A percentile compares a stretch with the other conserved stretches of the same genome.
Evolutionary conservation across 768 basidiomycete genomes (phyloP).

Genomic region (Trametes sanguinea): DNA sequence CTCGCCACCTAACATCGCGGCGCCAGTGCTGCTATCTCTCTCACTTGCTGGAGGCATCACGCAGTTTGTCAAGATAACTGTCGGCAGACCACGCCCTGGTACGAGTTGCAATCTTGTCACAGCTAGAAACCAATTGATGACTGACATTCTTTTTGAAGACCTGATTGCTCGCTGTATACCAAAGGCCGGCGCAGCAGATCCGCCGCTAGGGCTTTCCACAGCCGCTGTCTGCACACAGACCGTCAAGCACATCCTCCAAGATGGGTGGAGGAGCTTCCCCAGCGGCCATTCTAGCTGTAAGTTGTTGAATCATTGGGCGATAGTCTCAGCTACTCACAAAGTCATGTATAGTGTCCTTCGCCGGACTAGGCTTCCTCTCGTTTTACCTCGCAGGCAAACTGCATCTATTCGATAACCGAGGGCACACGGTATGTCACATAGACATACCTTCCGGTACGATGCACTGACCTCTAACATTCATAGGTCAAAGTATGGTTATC

Average conservation of each 20-base stretch:
- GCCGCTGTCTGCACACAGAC: constrained; percentile 79
- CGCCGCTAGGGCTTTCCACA: constrained; percentile 71
- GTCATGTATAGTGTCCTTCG: constrained; percentile 72
- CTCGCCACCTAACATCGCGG: not conserved
- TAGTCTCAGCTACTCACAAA: no score
- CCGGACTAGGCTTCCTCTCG: constrained; percentile 86
- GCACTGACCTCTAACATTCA: not conserved
- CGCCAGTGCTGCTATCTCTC: constrained; percentile 68
- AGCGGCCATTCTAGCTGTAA: constrained; percentile 88
- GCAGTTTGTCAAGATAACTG: constrained; percentile 82
- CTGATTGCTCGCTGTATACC: constrained; percentile 75
- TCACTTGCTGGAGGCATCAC: constrained; percentile 80
- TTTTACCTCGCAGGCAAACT: constrained; percentile 92
- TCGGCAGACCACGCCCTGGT: constrained; percentile 91
- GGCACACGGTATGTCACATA: constrained; percentile 56
- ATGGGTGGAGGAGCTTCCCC: constrained; percentile 92
- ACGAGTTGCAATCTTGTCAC: constrained; percentile 8
- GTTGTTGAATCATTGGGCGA: constrained; percentile 26
- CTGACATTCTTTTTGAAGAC: constrained; percentile 41
- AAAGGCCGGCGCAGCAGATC: constrained; percentile 59
- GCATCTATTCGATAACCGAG: constrained; percentile 83
- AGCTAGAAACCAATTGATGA: not conserved
- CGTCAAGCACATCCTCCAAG: constrained; percentile 55
- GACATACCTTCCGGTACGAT: not conserved
- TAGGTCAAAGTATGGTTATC: constrained; percentile 79